Evolutionary conservation across 176 grass and related monocot species (phyloP), one percentile per base, ranked within the genome.

Genomic region (maize (Zea mays)): DNA sequence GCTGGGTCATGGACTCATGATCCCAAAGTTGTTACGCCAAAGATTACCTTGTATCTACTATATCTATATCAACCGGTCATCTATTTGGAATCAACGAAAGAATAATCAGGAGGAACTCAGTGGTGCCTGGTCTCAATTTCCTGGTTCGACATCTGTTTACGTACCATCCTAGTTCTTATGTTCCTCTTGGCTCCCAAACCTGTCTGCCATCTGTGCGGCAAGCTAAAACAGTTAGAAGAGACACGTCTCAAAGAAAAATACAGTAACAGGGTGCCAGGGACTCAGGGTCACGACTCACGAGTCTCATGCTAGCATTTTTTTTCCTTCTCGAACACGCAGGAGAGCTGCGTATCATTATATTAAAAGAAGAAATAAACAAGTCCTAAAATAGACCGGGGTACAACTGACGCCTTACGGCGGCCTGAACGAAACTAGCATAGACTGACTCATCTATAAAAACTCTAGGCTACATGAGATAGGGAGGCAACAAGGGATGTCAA

Each of bases 11-110:
- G 55, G 10, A 20, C n/a, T 20, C 16, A 20, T 57, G 55, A 17
- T 41, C 63, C 39, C 38, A 41, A 38, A 52, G 69, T 17, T 10
- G 69, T 38, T 72, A 72, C 15, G 69, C 69, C 34, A 72, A 49
- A 54, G 48, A 72, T 54, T 72, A 38, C 36, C 15, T 52, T 72
- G 34, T 16, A 55, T 37, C 4, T 72, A 8, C 33, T 52, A 37
- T 69, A 46, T 69, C 9, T 52, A 71, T 71, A 21, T 34, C 46
- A 71, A 13, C 12, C 15, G 8, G 46, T 52, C 46, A 52, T 71
- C 13, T 37, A 7, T 17, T 52, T 72, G 27, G 27, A 72, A 54
- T n/a, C 36, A 17, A 72, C 13, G 14, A 72, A 71, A 38, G 1
- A 38, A 38, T 72, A 54, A 72, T 17, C 3, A 17, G 47, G 34